Base-by-base conservation (phyloP, 306 rosid species). In the Cicer arietinum region DNA sequence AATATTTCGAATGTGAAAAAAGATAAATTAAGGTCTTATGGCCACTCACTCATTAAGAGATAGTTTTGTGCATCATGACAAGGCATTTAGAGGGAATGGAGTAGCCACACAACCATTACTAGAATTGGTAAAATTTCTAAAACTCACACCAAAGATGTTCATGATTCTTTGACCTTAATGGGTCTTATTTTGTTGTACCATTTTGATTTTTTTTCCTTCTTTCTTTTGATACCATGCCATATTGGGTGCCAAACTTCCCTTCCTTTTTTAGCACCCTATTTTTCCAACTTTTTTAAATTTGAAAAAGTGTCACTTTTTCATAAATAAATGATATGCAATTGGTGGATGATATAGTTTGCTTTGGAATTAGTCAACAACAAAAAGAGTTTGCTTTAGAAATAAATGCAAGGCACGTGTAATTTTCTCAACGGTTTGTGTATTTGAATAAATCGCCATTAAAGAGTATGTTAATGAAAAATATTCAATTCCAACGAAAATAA, bases 11-110 rank as follows among this genome's bases (percentile, higher is more conserved):
- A 37, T 78, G 65, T 39, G 71, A 60, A 70, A 60, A 70, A 63
- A 76, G 51, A 71, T 63, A 62, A 56, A 2, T 60, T 60, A 44
- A 79, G 65, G 53, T 9, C 52, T 60, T 43, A 65, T 77, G 13
- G 48, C 20, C 77, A 43, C 16, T 65, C 41, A 43, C 41, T 66
- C 53, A 66, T 2, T 41, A 37, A 39, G 47, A 40, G 41, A 42
- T 22, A n/a, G 30, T 46, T 74, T 69, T 39, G 14, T 74, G 69
- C 39, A 12, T 74, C 3, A 25, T 25, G 80, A 82, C 68, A 51
- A 48, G 73, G 73, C 82, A 77, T 65, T 64, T 16, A 17, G 46
- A 47, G 69, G 79, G 16, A 77, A 73, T 44, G 63, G 45, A 50
- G 69, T 77, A 79, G 43, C 52, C 62, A 74, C 45, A 20, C 45